These are phyloP conservation scores for Schoenoplectus triqueter DNA, from an alignment of 202 grass and related monocot species.

Conservation along the genomic window DNA sequence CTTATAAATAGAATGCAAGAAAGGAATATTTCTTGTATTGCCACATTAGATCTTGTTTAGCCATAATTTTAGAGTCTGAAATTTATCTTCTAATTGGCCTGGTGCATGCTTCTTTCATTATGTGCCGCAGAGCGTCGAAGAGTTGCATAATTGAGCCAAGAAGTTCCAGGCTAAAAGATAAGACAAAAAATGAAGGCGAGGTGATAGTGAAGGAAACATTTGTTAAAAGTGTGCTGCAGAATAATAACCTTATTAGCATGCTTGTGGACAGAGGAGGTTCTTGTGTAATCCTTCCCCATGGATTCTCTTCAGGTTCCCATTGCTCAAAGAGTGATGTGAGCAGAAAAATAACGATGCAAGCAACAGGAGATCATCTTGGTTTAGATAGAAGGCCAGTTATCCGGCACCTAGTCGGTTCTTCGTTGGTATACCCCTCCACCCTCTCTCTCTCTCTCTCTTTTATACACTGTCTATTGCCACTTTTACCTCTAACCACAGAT, in stretches of 20 bases:
- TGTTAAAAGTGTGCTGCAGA: conserved; percentile 76
- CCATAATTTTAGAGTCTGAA: neutral
- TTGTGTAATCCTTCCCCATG: conserved; percentile 73
- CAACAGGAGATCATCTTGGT: neutral
- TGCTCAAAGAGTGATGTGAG: conserved; percentile 37
- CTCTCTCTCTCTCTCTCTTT: neutral
- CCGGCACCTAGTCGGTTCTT: conserved; percentile 16
- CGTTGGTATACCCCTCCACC: neutral
- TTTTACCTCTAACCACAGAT: neutral
- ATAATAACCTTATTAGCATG: conserved; percentile 81
- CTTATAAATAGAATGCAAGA: no score
- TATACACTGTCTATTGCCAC: conserved; percentile 10
- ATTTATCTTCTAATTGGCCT: neutral
- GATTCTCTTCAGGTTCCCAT: conserved; percentile 53
- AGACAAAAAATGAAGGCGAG: conserved; percentile 83
- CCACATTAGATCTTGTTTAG: neutral
- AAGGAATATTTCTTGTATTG: no score
- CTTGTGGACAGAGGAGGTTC: conserved; percentile 74
- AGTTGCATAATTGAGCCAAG: conserved; percentile 57
- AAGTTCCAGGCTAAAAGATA: conserved; percentile 89
- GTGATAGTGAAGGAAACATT: conserved; percentile 88
- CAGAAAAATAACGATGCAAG: conserved; percentile 45
- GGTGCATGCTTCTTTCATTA: no score
- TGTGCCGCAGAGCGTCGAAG: conserved; percentile 56
- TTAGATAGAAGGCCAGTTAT: neutral